Conservation (phyloP, 2,329 filamentous ascomycete species). For the Fusarium globosum region DNA sequence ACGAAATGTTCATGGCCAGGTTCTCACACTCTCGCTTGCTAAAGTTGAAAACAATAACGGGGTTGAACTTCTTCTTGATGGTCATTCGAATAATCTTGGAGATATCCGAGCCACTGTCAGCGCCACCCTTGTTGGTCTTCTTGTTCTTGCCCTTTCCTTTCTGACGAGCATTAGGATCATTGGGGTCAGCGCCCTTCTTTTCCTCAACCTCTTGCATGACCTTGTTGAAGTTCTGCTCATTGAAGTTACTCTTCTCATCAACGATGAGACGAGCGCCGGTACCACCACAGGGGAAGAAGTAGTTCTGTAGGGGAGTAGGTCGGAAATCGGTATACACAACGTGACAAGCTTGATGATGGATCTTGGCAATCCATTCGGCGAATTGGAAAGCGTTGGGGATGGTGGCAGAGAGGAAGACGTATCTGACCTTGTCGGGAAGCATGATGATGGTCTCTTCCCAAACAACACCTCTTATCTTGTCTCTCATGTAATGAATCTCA, state of each 20-base stretch:
- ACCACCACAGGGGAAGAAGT: constrained; percentile 93
- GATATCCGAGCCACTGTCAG: constrained; percentile 81
- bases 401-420: constrained; percentile 97
- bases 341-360: constrained; percentile 96
- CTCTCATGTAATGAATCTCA: constrained; percentile 98
- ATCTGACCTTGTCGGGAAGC: constrained; percentile 97
- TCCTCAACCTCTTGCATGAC: constrained; percentile 92
- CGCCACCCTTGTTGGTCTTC: constrained; percentile 89
- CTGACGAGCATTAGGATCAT: constrained; percentile 80
- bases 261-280: constrained; percentile 95
- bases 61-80: constrained; percentile 96
- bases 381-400: constrained; percentile 99
- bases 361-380: constrained; percentile 98
- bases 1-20: constrained; percentile 86
- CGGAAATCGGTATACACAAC: constrained; percentile 99
- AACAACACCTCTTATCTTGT: constrained; percentile 93
- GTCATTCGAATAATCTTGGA: constrained; percentile 99
- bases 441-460: constrained; percentile 99
- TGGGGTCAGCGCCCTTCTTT: constrained; percentile 85
- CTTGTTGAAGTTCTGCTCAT: constrained; percentile 96
- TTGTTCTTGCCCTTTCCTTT: constrained; percentile 94
- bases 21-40: constrained; percentile 97
- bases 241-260: constrained; percentile 95
- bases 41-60: constrained; percentile 99
- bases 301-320: constrained; percentile 95